Evolutionary conservation across 371 early-diverging fungal species (phyloP).

Genomic region (Rhizopus sp.): DNA sequence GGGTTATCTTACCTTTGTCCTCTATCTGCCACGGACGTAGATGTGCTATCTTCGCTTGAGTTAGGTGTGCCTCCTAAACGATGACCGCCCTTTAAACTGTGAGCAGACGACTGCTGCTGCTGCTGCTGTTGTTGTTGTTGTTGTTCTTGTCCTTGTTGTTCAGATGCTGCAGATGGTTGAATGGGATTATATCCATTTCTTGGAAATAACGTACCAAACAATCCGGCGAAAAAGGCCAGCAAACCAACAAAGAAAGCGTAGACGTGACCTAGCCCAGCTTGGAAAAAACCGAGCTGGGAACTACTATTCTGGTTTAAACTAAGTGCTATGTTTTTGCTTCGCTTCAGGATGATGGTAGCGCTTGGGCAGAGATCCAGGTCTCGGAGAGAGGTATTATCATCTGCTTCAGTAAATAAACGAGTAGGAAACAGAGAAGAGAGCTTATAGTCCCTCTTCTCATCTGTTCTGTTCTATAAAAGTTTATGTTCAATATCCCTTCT

Average conservation of each 20-base stretch:
- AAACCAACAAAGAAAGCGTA: constrained; percentile 33
- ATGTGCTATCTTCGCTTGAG: not conserved
- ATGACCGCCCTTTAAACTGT: constrained; percentile 23
- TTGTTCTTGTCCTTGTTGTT: not conserved
- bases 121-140: not conserved
- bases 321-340: constrained; percentile 20
- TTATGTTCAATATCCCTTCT: too few relatives aligned
- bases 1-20: constrained; percentile 17
- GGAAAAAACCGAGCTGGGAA: constrained; percentile 22
- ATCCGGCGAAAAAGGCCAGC: constrained; percentile 15
- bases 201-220: constrained; percentile 29
- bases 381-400: constrained; percentile 41
- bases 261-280: constrained; percentile 24
- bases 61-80: constrained; percentile 20
- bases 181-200: constrained; percentile 7
- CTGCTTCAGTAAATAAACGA: constrained; percentile 42
- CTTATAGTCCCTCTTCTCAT: constrained; percentile 43
- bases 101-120: constrained; percentile 11
- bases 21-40: constrained; percentile 10
- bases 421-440: constrained; percentile 49
- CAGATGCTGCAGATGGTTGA: not conserved
- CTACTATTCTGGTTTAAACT: not conserved
- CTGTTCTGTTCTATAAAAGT: constrained; percentile 32
- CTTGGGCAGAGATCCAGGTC: constrained; percentile 57
- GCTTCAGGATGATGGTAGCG: constrained; percentile 59